A percentile compares a stretch with the other conserved stretches of the same genome.
These are phyloP conservation scores for Podospora appendiculata DNA, from an alignment of 495 filamentous ascomycete species.

Conservation along the genomic window DNA sequence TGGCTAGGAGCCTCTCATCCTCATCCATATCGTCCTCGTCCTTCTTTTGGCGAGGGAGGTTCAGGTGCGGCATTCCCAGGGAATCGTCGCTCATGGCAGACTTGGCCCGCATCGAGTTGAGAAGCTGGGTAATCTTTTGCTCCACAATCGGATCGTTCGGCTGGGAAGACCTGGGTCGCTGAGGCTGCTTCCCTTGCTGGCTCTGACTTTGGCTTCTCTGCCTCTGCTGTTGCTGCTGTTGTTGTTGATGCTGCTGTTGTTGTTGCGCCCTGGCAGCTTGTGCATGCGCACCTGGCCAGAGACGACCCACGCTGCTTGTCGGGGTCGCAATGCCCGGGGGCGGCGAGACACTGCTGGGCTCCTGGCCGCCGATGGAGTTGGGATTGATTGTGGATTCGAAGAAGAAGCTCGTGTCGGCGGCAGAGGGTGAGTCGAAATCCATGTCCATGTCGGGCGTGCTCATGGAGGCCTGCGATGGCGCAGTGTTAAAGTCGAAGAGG, in stretches of 20 bases:
- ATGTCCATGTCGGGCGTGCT: slow-evolving; percentile 52
- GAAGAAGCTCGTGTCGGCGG: slow-evolving; percentile 41
- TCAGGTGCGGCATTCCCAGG: slow-evolving; percentile 42
- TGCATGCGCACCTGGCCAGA: slow-evolving; percentile 88
- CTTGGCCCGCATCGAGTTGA: slow-evolving; percentile 75
- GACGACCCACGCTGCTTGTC: slow-evolving; percentile 54
- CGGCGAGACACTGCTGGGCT: slow-evolving; percentile 30
- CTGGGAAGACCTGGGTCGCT: slow-evolving; percentile 37
- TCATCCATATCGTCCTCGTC: slow-evolving; percentile 98
- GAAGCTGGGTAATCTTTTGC: slow-evolving; percentile 75
- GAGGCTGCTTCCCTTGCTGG: slow-evolving; percentile 32
- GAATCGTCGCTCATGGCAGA: slow-evolving; percentile 43
- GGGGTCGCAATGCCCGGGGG: slow-evolving; percentile 30
- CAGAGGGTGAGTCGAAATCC: slow-evolving; percentile 50
- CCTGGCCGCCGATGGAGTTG: slow-evolving; percentile 55
- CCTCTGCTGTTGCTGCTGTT: slow-evolving; percentile 44
- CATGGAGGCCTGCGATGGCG: slow-evolving; percentile 36
- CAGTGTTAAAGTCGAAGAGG: slow-evolving; percentile 52
- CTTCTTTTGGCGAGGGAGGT: slow-evolving; percentile 57
- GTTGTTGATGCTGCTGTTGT: slow-evolving; percentile 60
- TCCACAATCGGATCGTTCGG: slow-evolving; percentile 62
- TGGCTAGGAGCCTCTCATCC: slow-evolving; percentile 85
- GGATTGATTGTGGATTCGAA: slow-evolving; percentile 61
- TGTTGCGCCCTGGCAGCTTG: slow-evolving; percentile 76
- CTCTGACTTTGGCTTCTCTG: slow-evolving; percentile 18